Evolutionary conservation across 768 basidiomycete species (phyloP).

Genomic region (Suillus plorans): DNA sequence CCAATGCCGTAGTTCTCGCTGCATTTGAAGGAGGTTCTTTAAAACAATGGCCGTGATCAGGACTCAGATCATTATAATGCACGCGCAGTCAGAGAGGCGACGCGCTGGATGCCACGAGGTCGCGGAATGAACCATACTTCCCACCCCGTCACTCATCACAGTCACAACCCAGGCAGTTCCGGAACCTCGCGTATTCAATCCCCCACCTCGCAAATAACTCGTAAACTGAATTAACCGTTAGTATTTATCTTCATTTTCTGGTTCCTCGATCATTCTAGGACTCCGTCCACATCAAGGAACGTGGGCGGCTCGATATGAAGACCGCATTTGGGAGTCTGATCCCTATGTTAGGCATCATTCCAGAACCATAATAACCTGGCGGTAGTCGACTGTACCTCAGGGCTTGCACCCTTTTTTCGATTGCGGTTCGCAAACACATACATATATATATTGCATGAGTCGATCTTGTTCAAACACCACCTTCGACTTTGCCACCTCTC

Average conservation of each 20-base stretch:
- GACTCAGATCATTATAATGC: background rate
- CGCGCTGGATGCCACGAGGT: background rate
- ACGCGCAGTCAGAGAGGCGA: background rate
- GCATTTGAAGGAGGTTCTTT: background rate
- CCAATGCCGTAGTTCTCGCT: background rate
- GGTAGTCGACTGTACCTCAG: background rate
- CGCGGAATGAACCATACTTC: background rate
- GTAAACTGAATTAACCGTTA: constrained; percentile 6
- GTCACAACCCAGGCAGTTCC: background rate
- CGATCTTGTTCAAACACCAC: background rate
- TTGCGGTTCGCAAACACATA: background rate
- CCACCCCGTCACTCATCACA: background rate
- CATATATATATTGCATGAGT: background rate
- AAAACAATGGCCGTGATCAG: too few relatives aligned
- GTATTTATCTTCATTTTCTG: constrained; percentile 1
- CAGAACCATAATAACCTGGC: background rate
- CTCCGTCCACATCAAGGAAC: background rate
- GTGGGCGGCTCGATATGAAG: constrained; percentile 1
- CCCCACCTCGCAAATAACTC: background rate
- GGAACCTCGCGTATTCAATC: background rate
- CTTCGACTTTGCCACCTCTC: background rate
- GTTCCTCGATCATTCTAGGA: background rate
- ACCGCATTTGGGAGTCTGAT: constrained; percentile 1
- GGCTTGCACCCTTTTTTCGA: constrained; percentile 2
- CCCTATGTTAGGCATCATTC: background rate